Conservation (phyloP, 208 protist species). For the Leishmania tropica region DNA sequence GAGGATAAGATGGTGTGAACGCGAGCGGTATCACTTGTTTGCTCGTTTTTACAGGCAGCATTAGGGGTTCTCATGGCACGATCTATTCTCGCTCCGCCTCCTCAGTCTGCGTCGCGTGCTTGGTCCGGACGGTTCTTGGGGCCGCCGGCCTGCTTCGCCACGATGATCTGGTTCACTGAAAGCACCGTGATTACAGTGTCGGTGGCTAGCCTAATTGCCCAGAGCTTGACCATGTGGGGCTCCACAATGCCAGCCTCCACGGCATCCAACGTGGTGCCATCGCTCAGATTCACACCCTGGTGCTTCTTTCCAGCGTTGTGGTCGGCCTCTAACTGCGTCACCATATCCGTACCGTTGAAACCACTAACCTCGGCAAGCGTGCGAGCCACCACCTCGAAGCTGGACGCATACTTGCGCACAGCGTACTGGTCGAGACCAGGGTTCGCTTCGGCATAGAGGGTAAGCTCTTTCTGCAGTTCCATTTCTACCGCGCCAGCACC, state of each 20-base stretch:
- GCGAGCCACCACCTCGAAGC: constrained; percentile 97
- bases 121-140: constrained; percentile 93
- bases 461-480: constrained; percentile 91
- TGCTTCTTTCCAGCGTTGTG: constrained; percentile 93
- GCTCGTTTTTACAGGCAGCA: not conserved
- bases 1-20: not conserved
- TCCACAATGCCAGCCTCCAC: constrained; percentile 94
- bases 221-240: constrained; percentile 92
- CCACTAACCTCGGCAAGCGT: constrained; percentile 99
- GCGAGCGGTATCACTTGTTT: not conserved
- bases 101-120: constrained; percentile 81
- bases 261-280: constrained; percentile 80
- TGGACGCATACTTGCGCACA: constrained; percentile 97
- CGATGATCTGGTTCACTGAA: constrained; percentile 97
- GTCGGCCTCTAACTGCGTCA: constrained; percentile 96
- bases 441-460: constrained; percentile 87
- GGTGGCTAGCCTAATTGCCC: constrained; percentile 95
- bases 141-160: constrained; percentile 97
- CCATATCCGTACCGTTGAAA: constrained; percentile 94
- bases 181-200: constrained; percentile 98
- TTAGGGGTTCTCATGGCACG: not conserved
- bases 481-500: constrained; percentile 99
- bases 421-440: constrained; percentile 98
- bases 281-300: constrained; percentile 95
- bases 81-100: not conserved